A percentile compares a stretch with the other conserved stretches of the same genome.
phyloP scores from a whole-genome alignment of 2,329 filamentous ascomycete species.

The Geosmithia morbida region DNA sequence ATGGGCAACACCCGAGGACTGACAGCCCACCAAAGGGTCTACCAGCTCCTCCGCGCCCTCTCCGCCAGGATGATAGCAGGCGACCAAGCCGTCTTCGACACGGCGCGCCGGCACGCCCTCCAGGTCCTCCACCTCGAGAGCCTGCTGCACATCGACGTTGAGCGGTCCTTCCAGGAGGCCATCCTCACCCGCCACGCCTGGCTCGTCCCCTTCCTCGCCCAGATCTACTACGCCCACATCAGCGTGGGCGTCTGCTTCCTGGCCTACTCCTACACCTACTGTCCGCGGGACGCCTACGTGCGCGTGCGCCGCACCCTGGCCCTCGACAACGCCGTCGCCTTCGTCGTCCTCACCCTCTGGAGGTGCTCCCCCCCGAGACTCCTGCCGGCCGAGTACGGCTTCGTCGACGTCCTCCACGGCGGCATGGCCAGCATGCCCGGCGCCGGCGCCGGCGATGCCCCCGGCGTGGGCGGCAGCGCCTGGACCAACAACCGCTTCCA shows the following conservation, averaged over 20 bases:
- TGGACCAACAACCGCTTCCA: slow-evolving; percentile 31
- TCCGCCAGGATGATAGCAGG: slow-evolving; percentile 24
- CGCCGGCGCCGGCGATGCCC: slow-evolving; percentile 2
- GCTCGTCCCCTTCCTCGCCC: slow-evolving; percentile 23
- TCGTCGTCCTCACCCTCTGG: slow-evolving; percentile 29
- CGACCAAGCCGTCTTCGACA: slow-evolving; percentile 20
- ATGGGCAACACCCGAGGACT: neutral
- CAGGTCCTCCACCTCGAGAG: slow-evolving; percentile 22
- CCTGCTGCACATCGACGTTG: slow-evolving; percentile 20
- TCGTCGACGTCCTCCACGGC: slow-evolving; percentile 26
- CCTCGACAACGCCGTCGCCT: slow-evolving; percentile 31
- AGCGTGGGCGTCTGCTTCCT: slow-evolving; percentile 28
- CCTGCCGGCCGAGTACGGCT: slow-evolving; percentile 29
- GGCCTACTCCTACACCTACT: slow-evolving; percentile 30
- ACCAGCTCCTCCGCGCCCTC: slow-evolving; percentile 26
- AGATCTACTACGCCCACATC: slow-evolving; percentile 31
- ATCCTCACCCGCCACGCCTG: slow-evolving; percentile 18
- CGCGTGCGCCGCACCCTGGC: slow-evolving; percentile 30
- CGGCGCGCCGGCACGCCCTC: slow-evolving; percentile 22
- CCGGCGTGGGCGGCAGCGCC: slow-evolving; percentile 10
- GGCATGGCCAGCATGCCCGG: neutral
- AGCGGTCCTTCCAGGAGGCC: slow-evolving; percentile 22
- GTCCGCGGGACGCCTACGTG: slow-evolving; percentile 22
- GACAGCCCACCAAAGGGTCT: slow-evolving; percentile 13
- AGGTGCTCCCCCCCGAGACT: slow-evolving; percentile 32